These are phyloP conservation scores for Handroanthus guayacan DNA, from an alignment of 257 asterid genomes.

Conservation along the genomic window DNA sequence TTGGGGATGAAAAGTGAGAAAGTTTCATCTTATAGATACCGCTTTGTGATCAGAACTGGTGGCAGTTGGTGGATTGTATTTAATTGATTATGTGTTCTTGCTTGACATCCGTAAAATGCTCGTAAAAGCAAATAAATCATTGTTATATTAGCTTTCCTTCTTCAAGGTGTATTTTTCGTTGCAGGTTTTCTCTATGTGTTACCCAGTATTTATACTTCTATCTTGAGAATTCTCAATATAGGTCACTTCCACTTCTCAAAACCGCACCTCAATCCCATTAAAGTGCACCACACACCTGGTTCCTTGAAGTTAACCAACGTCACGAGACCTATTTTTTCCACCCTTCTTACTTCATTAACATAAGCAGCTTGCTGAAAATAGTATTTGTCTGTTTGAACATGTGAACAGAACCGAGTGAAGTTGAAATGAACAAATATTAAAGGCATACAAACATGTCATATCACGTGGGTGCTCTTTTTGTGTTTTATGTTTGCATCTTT, in stretches of 20 bases:
- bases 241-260: conserved; percentile 11
- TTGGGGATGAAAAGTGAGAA: neutral
- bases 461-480: neutral
- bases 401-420: conserved; percentile 6
- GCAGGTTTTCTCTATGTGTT: neutral
- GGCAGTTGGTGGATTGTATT: neutral
- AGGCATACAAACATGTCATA: neutral
- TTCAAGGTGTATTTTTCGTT: neutral
- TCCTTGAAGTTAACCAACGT: conserved; percentile 3
- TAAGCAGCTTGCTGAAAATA: neutral
- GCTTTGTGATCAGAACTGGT: neutral
- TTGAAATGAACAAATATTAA: neutral
- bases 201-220: neutral
- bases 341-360: neutral
- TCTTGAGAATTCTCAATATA: neutral
- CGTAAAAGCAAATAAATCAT: neutral
- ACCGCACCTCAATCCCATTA: neutral
- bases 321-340: neutral
- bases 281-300: neutral
- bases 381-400: neutral
- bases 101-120: too few species aligned
- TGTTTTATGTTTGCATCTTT: neutral
- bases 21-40: neutral
- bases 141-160: neutral
- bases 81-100: neutral